Conservation (phyloP, 1,139 yeast species). For the Suhomyces maxii region DNA sequence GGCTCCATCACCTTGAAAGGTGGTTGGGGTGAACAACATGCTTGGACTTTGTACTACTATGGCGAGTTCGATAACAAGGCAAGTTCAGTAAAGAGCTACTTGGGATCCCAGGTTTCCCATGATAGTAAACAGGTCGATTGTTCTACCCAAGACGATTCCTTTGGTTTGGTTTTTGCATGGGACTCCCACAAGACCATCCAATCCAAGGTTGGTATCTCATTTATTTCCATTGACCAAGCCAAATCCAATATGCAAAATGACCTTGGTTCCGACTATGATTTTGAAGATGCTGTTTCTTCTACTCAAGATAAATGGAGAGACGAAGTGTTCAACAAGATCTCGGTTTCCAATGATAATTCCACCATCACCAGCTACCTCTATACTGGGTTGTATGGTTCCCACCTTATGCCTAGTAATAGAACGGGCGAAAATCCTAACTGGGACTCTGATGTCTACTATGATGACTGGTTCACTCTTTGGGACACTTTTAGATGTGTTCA, state of each 20-base stretch:
- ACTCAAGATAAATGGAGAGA: constrained; percentile 27
- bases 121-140: constrained; percentile 4
- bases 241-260: constrained; percentile 27
- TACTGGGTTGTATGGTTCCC: constrained; percentile 34
- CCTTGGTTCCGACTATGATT: constrained; percentile 17
- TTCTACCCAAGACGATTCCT: constrained; percentile 17
- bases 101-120: constrained; percentile 7
- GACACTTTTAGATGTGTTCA: constrained; percentile 37
- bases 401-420: constrained; percentile 35
- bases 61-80: constrained; percentile 26
- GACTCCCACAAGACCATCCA: constrained; percentile 9
- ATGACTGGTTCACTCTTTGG: constrained; percentile 45
- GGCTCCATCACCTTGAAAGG: constrained; percentile 28
- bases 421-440: constrained; percentile 36
- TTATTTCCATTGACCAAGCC: constrained; percentile 31
- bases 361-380: constrained; percentile 26
- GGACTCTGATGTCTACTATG: constrained; percentile 33
- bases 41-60: constrained; percentile 33
- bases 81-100: constrained; percentile 14
- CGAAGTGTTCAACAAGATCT: constrained; percentile 27
- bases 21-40: constrained; percentile 33
- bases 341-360: constrained; percentile 20
- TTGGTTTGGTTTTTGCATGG: constrained; percentile 26
- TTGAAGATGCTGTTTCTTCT: constrained; percentile 21
- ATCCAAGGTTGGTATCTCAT: constrained; percentile 36